Percentiles rank a stretch among this genome's conserved stretches.
Evolutionary conservation across 2,329 filamentous ascomycete genomes (phyloP).

Genomic region (Alternaria ethzedia): DNA sequence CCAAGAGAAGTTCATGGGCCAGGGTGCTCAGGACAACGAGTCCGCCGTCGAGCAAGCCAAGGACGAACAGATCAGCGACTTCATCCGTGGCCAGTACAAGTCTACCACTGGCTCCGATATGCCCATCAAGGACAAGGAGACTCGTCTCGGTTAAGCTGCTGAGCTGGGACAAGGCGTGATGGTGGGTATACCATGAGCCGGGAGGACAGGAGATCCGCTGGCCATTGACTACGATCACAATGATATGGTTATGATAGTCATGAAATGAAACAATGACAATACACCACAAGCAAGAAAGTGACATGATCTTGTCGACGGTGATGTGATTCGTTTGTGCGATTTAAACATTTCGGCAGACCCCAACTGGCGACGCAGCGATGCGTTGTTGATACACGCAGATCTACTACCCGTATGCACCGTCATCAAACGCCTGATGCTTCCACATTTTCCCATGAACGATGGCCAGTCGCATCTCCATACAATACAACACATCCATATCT

Average conservation of each 20-base stretch:
- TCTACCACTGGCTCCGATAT: constrained; percentile 70
- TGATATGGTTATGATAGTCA: constrained; percentile 17
- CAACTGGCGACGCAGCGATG: background rate
- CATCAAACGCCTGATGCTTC: background rate
- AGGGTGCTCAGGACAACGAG: constrained; percentile 66
- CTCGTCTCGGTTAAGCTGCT: constrained; percentile 25
- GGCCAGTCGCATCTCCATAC: background rate
- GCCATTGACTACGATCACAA: constrained; percentile 6
- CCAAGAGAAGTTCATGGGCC: constrained; percentile 75
- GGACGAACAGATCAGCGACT: constrained; percentile 78
- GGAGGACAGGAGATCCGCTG: constrained; percentile 18
- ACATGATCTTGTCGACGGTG: background rate
- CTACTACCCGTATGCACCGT: background rate
- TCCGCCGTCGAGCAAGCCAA: constrained; percentile 79
- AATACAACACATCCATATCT: background rate
- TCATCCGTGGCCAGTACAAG: constrained; percentile 75
- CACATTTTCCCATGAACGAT: background rate
- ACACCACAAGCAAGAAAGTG: background rate
- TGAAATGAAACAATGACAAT: constrained; percentile 5
- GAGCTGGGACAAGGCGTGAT: background rate
- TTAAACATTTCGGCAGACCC: background rate
- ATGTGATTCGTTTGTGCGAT: background rate
- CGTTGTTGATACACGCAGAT: background rate
- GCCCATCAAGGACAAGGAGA: constrained; percentile 72
- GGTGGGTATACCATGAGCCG: background rate